These are phyloP conservation scores for Verticillium zaregamsianum DNA, from an alignment of 2,329 filamentous ascomycete species.

Conservation along the genomic window DNA sequence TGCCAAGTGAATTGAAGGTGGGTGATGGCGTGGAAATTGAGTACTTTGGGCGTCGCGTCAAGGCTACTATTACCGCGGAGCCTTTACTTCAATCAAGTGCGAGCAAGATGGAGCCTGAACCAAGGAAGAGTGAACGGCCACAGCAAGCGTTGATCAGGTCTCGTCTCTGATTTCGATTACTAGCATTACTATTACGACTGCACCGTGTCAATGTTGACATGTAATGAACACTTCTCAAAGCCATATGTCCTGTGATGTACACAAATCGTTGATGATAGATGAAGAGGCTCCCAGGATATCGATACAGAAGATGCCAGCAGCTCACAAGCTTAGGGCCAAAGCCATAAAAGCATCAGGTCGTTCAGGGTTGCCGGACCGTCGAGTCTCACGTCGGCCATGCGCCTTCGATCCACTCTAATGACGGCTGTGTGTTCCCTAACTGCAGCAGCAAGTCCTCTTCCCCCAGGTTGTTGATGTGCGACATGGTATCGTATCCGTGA, in stretches of 20 bases:
- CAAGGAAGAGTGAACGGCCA: background rate
- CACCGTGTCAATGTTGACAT: background rate
- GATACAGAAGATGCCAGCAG: background rate
- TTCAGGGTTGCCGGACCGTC: background rate
- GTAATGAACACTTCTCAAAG: background rate
- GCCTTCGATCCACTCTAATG: background rate
- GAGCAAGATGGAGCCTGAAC: background rate
- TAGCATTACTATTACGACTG: background rate
- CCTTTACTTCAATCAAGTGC: constrained; percentile 26
- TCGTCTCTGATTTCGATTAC: background rate
- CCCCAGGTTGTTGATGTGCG: constrained; percentile 1
- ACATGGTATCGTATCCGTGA: constrained; percentile 1
- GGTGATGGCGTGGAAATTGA: constrained; percentile 53
- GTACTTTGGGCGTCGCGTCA: constrained; percentile 53
- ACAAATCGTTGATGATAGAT: no score
- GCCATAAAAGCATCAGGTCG: no score
- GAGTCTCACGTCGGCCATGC: constrained; percentile 13
- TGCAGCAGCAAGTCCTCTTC: constrained; percentile 3
- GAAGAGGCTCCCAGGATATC: background rate
- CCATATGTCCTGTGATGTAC: background rate
- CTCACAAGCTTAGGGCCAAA: background rate
- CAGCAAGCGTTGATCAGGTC: background rate
- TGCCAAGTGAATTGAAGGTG: constrained; percentile 41
- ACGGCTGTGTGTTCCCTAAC: background rate
- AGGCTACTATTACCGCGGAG: constrained; percentile 48